Conservation (phyloP, 345 rosid genomes). For the Euphorbia tirucalli region DNA sequence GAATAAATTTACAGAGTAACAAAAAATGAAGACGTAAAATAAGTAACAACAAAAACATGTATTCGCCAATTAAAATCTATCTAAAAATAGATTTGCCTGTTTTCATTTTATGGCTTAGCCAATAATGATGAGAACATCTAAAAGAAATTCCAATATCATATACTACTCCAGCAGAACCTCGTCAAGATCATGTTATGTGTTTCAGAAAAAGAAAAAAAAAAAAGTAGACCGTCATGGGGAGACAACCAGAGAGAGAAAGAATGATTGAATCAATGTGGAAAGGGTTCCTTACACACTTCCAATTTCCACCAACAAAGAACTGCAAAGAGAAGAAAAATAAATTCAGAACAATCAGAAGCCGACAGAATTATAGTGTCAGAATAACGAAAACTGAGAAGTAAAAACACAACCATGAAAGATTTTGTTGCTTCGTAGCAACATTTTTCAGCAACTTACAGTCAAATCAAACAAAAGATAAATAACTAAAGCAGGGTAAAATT, state of each 20-base stretch:
- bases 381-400: not conserved
- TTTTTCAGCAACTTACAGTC: not conserved
- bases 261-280: not conserved
- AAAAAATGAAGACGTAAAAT: not conserved
- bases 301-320: conserved; percentile 99
- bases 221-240: not conserved
- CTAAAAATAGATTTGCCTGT: not conserved
- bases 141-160: not conserved
- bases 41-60: not conserved
- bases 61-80: not conserved
- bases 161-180: not conserved
- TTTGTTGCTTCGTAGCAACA: not conserved
- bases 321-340: conserved; percentile 42
- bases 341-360: not conserved
- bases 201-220: not conserved
- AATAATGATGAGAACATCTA: not conserved
- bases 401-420: not conserved
- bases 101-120: not conserved
- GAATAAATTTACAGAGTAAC: not conserved
- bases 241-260: not conserved
- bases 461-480: not conserved
- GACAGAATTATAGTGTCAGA: not conserved
- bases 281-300: conserved; percentile 87
- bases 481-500: no score
- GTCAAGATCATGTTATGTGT: not conserved